Evolutionary conservation across 1,284 basidiomycete species (phyloP).

Genomic region (Sporisorium iseilematis-ciliati): DNA sequence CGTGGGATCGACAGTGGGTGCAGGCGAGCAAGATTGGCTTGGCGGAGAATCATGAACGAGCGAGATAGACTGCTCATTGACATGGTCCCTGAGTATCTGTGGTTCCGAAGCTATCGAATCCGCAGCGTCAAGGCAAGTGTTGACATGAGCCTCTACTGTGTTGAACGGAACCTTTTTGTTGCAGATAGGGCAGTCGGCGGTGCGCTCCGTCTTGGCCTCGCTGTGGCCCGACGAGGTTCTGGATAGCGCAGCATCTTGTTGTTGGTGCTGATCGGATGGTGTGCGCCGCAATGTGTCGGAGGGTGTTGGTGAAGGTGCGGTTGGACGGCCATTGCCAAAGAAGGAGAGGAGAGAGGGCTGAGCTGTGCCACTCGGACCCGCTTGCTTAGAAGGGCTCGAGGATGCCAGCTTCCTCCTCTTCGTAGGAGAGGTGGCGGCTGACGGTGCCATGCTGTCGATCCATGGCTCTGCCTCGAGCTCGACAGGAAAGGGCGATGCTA

Average conservation of each 20-base stretch:
- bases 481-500: too few relatives aligned
- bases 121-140: constrained; percentile 48
- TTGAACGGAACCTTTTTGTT: constrained; percentile 34
- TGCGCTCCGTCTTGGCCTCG: constrained; percentile 13
- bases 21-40: constrained; percentile 26
- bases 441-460: constrained; percentile 29
- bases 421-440: constrained; percentile 30
- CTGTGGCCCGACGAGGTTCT: not conserved
- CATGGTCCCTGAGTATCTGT: constrained; percentile 22
- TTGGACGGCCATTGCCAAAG: constrained; percentile 28
- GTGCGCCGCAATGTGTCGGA: constrained; percentile 8
- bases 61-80: constrained; percentile 11
- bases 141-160: constrained; percentile 51
- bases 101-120: constrained; percentile 10
- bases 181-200: constrained; percentile 49
- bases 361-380: constrained; percentile 20
- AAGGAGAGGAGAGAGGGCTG: constrained; percentile 49
- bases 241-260: not conserved
- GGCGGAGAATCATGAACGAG: not conserved
- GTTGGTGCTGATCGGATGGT: not conserved
- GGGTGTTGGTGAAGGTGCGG: constrained; percentile 6
- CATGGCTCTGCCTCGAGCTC: too few relatives aligned
- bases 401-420: constrained; percentile 44
- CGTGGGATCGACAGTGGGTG: not conserved
- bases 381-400: constrained; percentile 39